These are phyloP conservation scores for Talaromyces rugulosus DNA, from an alignment of 2,329 filamentous ascomycete species.

Conservation along the genomic window DNA sequence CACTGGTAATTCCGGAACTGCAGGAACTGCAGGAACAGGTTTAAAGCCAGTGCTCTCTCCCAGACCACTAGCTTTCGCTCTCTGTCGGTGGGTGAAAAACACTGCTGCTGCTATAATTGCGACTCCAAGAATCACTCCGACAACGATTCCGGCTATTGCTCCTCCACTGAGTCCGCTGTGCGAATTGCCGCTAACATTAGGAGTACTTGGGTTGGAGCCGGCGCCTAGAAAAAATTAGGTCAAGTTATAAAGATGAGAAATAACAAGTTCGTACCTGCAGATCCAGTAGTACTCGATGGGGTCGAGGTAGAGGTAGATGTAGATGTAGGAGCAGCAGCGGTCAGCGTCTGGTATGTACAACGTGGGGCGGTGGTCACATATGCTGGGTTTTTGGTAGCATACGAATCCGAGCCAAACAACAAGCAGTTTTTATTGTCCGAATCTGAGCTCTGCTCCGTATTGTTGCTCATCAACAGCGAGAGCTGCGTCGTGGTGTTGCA, in stretches of 20 bases:
- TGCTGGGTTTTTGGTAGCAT: not conserved
- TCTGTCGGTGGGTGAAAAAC: too few relatives aligned
- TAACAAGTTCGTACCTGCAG: too few relatives aligned
- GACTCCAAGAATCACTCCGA: not conserved
- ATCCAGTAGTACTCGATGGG: too few relatives aligned
- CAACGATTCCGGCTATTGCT: not conserved
- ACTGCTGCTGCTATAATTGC: too few relatives aligned
- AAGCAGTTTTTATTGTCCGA: not conserved
- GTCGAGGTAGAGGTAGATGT: too few relatives aligned
- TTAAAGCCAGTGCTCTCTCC: not conserved
- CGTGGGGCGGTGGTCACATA: not conserved
- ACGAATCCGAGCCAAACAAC: not conserved
- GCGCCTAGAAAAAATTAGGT: too few relatives aligned
- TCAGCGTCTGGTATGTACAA: too few relatives aligned
- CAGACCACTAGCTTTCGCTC: not conserved
- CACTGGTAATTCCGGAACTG: not conserved
- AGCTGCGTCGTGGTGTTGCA: not conserved
- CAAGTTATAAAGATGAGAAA: too few relatives aligned
- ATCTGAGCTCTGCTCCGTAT: not conserved
- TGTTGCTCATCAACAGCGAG: not conserved
- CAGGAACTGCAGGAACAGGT: not conserved
- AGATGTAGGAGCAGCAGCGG: too few relatives aligned
- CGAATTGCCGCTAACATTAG: not conserved
- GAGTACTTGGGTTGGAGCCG: too few relatives aligned
- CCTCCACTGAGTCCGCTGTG: not conserved